Conservation (phyloP, 306 rosid species). For the Casuarina glauca region DNA sequence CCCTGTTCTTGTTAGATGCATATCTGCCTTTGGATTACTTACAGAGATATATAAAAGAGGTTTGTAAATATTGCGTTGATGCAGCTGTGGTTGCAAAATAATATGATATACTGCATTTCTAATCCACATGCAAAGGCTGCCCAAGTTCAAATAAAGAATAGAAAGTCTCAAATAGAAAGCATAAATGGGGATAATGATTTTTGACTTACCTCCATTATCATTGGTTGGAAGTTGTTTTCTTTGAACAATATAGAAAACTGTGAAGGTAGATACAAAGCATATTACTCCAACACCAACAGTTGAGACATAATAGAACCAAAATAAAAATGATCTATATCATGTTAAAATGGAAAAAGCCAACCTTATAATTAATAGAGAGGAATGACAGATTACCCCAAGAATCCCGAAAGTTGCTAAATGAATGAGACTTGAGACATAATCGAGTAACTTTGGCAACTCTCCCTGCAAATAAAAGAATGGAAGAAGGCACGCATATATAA, state of each 20-base stretch:
- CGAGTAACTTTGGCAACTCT: conserved; percentile 38
- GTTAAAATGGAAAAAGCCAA: neutral
- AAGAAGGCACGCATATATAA: neutral
- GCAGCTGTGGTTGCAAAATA: too few relatives aligned
- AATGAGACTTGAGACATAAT: conserved; percentile 43
- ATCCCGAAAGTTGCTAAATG: conserved; percentile 61
- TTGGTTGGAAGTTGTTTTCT: conserved; percentile 22
- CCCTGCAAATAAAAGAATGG: conserved; percentile 13
- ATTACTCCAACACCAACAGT: conserved; percentile 58
- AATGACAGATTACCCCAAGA: conserved; percentile 44
- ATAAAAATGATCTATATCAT: neutral
- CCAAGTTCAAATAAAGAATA: neutral
- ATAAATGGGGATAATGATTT: neutral
- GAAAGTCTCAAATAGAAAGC: neutral
- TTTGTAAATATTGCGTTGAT: too few relatives aligned
- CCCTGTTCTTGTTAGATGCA: too few relatives aligned
- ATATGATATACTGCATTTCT: neutral
- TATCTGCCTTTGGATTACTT: too few relatives aligned
- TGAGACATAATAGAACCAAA: conserved; percentile 5
- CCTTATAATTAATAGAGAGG: neutral
- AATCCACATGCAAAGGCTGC: neutral
- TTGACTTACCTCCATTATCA: conserved; percentile 54
- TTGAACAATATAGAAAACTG: conserved; percentile 15
- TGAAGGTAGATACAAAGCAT: conserved; percentile 32
- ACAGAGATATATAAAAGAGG: too few relatives aligned